phyloP scores from a whole-genome alignment of 768 basidiomycete genomes.

The Termitomyces sp. region DNA sequence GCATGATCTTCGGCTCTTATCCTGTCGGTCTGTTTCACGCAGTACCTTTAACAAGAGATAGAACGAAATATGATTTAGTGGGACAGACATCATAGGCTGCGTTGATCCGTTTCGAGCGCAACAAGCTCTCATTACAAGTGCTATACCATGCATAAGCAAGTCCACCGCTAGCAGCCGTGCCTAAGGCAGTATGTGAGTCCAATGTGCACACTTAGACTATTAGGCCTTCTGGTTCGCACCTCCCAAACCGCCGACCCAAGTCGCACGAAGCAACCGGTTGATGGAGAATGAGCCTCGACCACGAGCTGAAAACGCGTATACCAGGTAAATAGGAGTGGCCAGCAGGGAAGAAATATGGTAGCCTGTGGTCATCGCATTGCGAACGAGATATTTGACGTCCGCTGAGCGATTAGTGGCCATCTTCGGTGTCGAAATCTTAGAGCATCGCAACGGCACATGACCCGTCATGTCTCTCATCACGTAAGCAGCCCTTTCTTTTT shows the following conservation, averaged over 20 bases:
- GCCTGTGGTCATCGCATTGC: slow-evolving; percentile 60
- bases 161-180: slow-evolving; percentile 48
- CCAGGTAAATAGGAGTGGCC: slow-evolving; percentile 57
- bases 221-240: slow-evolving; percentile 35
- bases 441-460: not conserved
- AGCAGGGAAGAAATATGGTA: slow-evolving; percentile 66
- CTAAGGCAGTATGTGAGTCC: slow-evolving; percentile 24
- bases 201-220: not conserved
- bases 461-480: slow-evolving; percentile 11
- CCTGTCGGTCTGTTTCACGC: slow-evolving; percentile 41
- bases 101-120: slow-evolving; percentile 46
- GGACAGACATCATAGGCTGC: slow-evolving; percentile 54
- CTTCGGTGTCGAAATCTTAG: not conserved
- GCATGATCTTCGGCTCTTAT: slow-evolving; percentile 71
- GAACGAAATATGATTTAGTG: slow-evolving; percentile 1
- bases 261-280: slow-evolving; percentile 65
- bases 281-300: slow-evolving; percentile 53
- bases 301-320: slow-evolving; percentile 48
- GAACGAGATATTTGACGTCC: slow-evolving; percentile 65
- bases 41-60: slow-evolving; percentile 1
- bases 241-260: slow-evolving; percentile 64
- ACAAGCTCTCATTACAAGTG: slow-evolving; percentile 44
- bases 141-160: slow-evolving; percentile 61
- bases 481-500: slow-evolving; percentile 16
- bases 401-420: slow-evolving; percentile 32